Evolutionary conservation across 306 rosid species (phyloP).

Genomic region (Lagenaria siceraria): DNA sequence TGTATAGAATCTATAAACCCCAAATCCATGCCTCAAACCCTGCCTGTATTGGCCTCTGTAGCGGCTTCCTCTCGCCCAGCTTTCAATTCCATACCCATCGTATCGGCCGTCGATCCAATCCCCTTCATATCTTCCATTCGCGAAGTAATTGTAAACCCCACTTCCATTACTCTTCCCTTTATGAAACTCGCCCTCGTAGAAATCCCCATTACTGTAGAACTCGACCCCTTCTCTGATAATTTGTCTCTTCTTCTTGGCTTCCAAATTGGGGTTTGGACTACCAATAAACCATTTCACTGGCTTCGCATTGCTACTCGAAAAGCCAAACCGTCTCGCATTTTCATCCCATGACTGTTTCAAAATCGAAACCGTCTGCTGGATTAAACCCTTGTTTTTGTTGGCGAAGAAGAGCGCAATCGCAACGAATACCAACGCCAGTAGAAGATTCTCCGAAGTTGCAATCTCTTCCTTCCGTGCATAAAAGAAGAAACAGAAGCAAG

Average conservation of each 20-base stretch:
- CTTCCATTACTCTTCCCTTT: conserved; percentile 74
- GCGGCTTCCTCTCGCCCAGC: conserved; percentile 88
- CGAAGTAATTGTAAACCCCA: conserved; percentile 89
- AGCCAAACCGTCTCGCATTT: conserved; percentile 29
- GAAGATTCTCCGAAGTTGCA: conserved; percentile 63
- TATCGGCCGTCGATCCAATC: conserved; percentile 93
- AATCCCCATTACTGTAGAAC: conserved; percentile 91
- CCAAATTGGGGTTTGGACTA: conserved; percentile 18
- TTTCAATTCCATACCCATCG: conserved; percentile 86
- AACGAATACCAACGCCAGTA: conserved; percentile 56
- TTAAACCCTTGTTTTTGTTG: conserved; percentile 46
- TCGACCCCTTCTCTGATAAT: conserved; percentile 76
- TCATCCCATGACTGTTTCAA: conserved; percentile 55
- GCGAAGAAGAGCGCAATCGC: conserved; percentile 69
- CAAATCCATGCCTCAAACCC: conserved; percentile 77
- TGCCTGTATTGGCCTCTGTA: conserved; percentile 79
- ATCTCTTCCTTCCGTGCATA: conserved; percentile 34
- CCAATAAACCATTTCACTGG: conserved; percentile 96
- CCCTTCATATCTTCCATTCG: conserved; percentile 80
- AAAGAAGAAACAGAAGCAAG: conserved; percentile 38
- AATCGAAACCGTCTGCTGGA: conserved; percentile 31
- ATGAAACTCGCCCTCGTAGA: conserved; percentile 92
- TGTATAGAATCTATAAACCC: conserved; percentile 69
- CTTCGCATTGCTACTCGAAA: conserved; percentile 26
- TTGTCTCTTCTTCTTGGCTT: conserved; percentile 13